Percentiles rank a stretch among this genome's conserved stretches.
phyloP scores from a whole-genome alignment of 768 basidiomycete species.

The Tricholomella constricta region DNA sequence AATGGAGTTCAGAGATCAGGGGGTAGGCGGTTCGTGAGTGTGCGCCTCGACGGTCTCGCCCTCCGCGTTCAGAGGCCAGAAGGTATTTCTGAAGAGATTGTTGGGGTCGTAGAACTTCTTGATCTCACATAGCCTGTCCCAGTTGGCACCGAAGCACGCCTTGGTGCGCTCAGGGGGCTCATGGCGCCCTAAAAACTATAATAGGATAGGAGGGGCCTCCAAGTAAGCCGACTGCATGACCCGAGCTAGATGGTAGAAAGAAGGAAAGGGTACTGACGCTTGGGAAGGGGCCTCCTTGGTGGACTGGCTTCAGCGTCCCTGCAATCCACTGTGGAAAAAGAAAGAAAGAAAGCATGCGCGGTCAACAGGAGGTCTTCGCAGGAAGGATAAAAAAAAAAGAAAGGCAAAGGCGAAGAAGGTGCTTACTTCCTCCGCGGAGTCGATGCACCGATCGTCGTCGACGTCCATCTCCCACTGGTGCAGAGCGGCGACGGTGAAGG shows the following conservation, averaged over 20 bases:
- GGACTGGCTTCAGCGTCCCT: constrained; percentile 67
- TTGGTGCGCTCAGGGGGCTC: constrained; percentile 64
- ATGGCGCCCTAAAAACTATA: constrained; percentile 73
- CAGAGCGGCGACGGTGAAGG: constrained; percentile 85
- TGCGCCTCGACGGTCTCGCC: constrained; percentile 57
- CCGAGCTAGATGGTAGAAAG: not conserved
- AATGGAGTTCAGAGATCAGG: constrained; percentile 14
- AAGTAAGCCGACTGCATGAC: constrained; percentile 12
- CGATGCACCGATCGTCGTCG: constrained; percentile 78
- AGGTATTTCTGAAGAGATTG: constrained; percentile 72
- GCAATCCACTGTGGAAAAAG: constrained; percentile 73
- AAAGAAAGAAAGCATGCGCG: not conserved
- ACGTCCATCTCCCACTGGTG: constrained; percentile 92
- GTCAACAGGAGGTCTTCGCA: constrained; percentile 1
- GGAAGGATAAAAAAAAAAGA: not conserved
- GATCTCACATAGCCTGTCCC: constrained; percentile 66
- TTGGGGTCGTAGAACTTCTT: constrained; percentile 78
- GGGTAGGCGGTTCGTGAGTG: constrained; percentile 64
- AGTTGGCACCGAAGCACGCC: constrained; percentile 74
- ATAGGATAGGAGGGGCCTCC: constrained; percentile 6
- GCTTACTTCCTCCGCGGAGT: constrained; percentile 77
- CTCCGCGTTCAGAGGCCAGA: constrained; percentile 74
- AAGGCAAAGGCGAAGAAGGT: too few relatives aligned
- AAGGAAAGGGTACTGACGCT: constrained; percentile 56
- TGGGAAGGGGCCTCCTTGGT: constrained; percentile 80